Base-by-base conservation (phyloP, 2,329 filamentous ascomycete genomes). In the Talaromyces islandicus region DNA sequence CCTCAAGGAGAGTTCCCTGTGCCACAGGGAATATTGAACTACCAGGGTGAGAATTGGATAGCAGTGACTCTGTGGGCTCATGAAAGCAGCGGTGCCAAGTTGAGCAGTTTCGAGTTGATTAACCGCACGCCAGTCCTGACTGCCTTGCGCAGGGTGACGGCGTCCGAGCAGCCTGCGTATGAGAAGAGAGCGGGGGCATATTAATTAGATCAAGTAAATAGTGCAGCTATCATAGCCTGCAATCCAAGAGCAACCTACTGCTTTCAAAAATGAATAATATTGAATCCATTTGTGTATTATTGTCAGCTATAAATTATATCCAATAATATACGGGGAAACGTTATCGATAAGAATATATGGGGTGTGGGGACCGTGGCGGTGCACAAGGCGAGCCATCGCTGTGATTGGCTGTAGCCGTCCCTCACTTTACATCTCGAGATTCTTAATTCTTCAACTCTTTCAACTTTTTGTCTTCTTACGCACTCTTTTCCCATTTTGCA, bases 1-100 rank as follows among this genome's bases (percentile, higher is more conserved):
- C 90, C 90, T 1, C 89, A 93, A 75, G 85, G 81, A 0, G 78
- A 72, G 1, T 92, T 87, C 69, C 88, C 88, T 1, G 88, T 92
- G 0, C 89, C 89, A 0, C 83, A 91, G 74, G 88, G 88, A 24
- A 83, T 92, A 24, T 75, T 91, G 56, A 82, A 92, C 68, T 89
- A 91, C 70, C 78, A 80, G 4, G 89, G 89, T 0, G 81, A 78
- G 32, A 93, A 93, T 66, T 89, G 83, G 72, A 67, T 92, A 6
- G 88, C 83, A 0, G 66, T 93, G 4, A 85, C 81, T 25, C 69
- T 93, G 17, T 92, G 89, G 89, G 83, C 85, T 0, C 76, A 88
- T 58, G 83, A 87, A 46, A 72, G 73, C 0, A 73, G 71, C 2
- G 86, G 84, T 7, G 86, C 83, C 0, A 85, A 80, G 66, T 65